phyloP scores from a whole-genome alignment of 257 asterid species.

The Solanum lycopersicoides region DNA sequence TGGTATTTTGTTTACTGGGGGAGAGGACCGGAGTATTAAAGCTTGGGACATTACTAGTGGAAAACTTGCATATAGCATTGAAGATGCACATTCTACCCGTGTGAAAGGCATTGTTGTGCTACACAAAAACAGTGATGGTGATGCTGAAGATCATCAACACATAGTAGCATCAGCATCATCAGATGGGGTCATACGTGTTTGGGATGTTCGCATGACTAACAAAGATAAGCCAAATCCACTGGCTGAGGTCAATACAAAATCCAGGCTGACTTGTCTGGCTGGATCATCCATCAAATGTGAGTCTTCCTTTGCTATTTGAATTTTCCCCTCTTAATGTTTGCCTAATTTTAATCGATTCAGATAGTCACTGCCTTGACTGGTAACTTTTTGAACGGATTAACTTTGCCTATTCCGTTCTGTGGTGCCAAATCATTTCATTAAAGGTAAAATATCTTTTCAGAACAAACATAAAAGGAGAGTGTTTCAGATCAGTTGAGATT shows the following conservation, averaged over 20 bases:
- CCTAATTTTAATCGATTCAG: background rate
- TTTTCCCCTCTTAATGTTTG: background rate
- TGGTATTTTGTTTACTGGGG: conserved; percentile 79
- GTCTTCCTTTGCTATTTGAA: conserved; percentile 5
- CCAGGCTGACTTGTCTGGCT: conserved; percentile 94
- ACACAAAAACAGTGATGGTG: conserved; percentile 25
- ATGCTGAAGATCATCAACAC: conserved; percentile 49
- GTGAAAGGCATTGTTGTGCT: conserved; percentile 79
- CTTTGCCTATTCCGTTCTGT: background rate
- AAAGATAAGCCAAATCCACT: conserved; percentile 46
- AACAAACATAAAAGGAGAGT: background rate
- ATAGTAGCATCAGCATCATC: conserved; percentile 90
- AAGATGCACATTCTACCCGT: conserved; percentile 81
- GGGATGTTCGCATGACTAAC: conserved; percentile 74
- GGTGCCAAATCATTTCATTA: background rate
- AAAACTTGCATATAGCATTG: conserved; percentile 56
- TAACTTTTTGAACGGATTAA: background rate
- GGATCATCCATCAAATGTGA: conserved; percentile 77
- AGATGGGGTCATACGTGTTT: conserved; percentile 82
- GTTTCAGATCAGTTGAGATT: background rate
- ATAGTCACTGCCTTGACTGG: background rate
- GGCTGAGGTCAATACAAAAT: conserved; percentile 64
- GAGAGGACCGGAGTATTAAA: conserved; percentile 67
- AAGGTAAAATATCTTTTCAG: background rate
- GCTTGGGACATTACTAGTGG: conserved; percentile 88